These are phyloP conservation scores for Harrya chromipes DNA, from an alignment of 768 basidiomycete genomes.

Conservation along the genomic window DNA sequence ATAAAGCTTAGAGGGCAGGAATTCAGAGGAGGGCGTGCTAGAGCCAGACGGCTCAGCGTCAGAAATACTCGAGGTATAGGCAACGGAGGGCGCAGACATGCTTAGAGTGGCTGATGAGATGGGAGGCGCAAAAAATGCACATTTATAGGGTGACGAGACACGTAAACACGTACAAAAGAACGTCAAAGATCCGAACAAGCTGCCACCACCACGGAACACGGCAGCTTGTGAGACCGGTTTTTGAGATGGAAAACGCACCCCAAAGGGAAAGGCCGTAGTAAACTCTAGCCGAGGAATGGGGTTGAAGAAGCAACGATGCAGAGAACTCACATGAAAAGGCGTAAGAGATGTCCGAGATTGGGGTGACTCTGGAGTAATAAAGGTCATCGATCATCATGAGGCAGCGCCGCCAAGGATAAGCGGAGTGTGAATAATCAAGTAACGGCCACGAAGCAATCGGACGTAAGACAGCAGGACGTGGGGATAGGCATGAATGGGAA, in stretches of 20 bases:
- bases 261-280: no score
- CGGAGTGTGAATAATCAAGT: constrained; percentile 14
- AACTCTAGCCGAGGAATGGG: no score
- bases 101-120: neutral
- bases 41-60: constrained; percentile 14
- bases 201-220: no score
- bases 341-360: neutral
- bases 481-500: neutral
- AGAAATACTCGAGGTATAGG: constrained; percentile 14
- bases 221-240: no score
- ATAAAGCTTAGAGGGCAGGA: constrained; percentile 14
- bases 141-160: constrained; percentile 25
- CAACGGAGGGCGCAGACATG: constrained; percentile 20
- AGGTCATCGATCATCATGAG: constrained; percentile 13
- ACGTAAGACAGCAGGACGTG: no score
- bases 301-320: neutral
- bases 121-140: constrained; percentile 1
- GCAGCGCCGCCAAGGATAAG: neutral
- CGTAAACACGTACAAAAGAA: constrained; percentile 24
- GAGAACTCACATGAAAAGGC: constrained; percentile 10
- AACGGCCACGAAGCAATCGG: neutral
- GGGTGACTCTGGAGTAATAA: neutral
- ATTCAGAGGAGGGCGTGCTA: constrained; percentile 29
- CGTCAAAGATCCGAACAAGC: neutral
- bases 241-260: no score